Evolutionary conservation across 108 stramenopile genomes (phyloP).

Genomic region (Pseudonitzschia pungens): DNA sequence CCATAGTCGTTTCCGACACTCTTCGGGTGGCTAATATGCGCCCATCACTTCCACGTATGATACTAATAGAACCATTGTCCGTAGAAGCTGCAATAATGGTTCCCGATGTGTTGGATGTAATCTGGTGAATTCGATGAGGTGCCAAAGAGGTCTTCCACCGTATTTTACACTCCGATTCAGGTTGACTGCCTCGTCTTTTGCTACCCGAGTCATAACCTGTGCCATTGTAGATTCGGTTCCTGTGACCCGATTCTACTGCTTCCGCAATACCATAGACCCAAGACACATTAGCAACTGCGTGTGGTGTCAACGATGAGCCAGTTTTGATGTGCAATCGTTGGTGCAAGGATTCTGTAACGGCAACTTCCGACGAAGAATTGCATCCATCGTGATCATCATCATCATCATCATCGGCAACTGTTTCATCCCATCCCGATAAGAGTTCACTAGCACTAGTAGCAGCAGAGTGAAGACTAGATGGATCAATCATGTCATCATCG

Average conservation of each 20-base stretch:
- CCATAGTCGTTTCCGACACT: constrained; percentile 32
- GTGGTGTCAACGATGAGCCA: constrained; percentile 23
- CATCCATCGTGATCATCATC: not conserved
- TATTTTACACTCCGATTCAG: constrained; percentile 32
- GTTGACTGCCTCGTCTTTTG: not conserved
- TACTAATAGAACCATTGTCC: constrained; percentile 52
- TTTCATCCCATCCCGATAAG: constrained; percentile 34
- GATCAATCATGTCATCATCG: not conserved
- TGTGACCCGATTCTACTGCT: not conserved
- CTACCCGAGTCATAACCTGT: not conserved
- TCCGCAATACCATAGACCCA: constrained; percentile 23
- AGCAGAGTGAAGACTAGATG: not conserved
- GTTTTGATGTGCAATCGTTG: not conserved
- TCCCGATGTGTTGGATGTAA: constrained; percentile 57
- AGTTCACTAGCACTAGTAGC: not conserved
- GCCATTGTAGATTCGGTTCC: not conserved
- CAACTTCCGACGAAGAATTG: not conserved
- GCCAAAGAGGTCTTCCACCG: constrained; percentile 43
- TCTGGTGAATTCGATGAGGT: constrained; percentile 43
- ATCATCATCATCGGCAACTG: constrained; percentile 13
- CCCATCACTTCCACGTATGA: constrained; percentile 65
- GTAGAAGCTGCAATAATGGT: constrained; percentile 60
- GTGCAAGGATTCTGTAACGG: not conserved
- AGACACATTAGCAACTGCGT: constrained; percentile 27
- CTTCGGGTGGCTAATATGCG: constrained; percentile 55